Percentiles rank a stretch among this genome's conserved stretches.
Evolutionary conservation across 2,329 filamentous ascomycete species (phyloP).

Genomic region (Epichloe scottii): DNA sequence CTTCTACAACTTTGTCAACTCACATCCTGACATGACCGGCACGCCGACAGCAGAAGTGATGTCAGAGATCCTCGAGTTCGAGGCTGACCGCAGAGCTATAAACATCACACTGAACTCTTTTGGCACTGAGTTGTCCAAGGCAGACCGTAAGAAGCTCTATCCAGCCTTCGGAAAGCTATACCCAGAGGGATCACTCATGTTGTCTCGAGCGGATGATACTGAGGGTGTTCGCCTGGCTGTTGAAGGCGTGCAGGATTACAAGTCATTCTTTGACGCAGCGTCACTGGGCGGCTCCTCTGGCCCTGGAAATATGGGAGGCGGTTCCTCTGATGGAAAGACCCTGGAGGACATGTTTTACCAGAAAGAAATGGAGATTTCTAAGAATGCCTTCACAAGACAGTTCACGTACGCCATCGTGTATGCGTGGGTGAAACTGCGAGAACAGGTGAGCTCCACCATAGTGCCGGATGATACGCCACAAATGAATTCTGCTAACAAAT

Average conservation of each 20-base stretch:
- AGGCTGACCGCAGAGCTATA: slow-evolving; percentile 91
- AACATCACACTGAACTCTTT: slow-evolving; percentile 99
- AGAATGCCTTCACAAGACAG: slow-evolving; percentile 87
- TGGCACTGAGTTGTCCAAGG: slow-evolving; percentile 88
- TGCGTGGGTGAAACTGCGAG: slow-evolving; percentile 92
- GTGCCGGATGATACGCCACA: not conserved
- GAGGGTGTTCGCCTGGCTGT: slow-evolving; percentile 90
- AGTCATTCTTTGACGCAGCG: slow-evolving; percentile 87
- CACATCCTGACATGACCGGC: slow-evolving; percentile 70
- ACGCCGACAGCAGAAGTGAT: slow-evolving; percentile 91
- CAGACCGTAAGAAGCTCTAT: slow-evolving; percentile 91
- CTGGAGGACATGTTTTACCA: slow-evolving; percentile 97
- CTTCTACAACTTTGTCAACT: slow-evolving; percentile 90
- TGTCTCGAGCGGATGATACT: slow-evolving; percentile 86
- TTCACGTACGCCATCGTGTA: slow-evolving; percentile 94
- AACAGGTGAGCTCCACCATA: slow-evolving; percentile 59
- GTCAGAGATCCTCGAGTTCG: slow-evolving; percentile 91
- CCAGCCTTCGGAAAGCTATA: slow-evolving; percentile 84
- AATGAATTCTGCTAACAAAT: slow-evolving; percentile 18
- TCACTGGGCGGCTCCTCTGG: slow-evolving; percentile 60
- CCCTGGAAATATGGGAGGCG: slow-evolving; percentile 73
- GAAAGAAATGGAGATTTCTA: slow-evolving; percentile 98
- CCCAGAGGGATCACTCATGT: slow-evolving; percentile 88
- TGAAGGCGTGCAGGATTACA: slow-evolving; percentile 87
- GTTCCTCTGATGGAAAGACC: slow-evolving; percentile 72